phyloP scores from a whole-genome alignment of 495 filamentous ascomycete species.

The Arthonia radiata region DNA sequence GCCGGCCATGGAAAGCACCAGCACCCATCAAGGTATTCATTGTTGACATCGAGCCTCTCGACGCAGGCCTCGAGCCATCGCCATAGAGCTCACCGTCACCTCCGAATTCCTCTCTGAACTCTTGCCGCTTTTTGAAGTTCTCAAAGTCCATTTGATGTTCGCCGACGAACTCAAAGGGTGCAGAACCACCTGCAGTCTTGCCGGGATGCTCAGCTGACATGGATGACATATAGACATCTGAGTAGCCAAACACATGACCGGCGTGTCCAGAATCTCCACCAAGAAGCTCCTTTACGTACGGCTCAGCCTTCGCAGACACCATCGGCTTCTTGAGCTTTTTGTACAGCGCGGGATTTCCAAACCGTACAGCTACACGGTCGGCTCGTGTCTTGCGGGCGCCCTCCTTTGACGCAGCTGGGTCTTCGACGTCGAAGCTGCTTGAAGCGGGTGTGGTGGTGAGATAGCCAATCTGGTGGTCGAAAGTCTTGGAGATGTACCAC shows the following conservation, averaged over 20 bases:
- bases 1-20: constrained; percentile 1
- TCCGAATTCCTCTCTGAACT: constrained; percentile 72
- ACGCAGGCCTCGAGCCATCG: constrained; percentile 4
- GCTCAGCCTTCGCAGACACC: constrained; percentile 65
- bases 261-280: constrained; percentile 30
- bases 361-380: constrained; percentile 55
- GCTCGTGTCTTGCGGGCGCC: constrained; percentile 21
- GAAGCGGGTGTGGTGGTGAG: constrained; percentile 34
- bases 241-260: constrained; percentile 37
- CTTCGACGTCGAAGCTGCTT: too few relatives aligned
- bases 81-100: constrained; percentile 30
- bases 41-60: constrained; percentile 5
- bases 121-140: constrained; percentile 67
- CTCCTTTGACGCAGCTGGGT: constrained; percentile 24
- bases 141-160: constrained; percentile 82
- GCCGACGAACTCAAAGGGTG: constrained; percentile 61
- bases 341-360: constrained; percentile 79
- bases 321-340: constrained; percentile 79
- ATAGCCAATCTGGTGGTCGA: constrained; percentile 53
- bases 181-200: constrained; percentile 22
- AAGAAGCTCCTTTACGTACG: constrained; percentile 69
- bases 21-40: too few relatives aligned
- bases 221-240: constrained; percentile 47
- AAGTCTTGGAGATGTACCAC: constrained; percentile 48
- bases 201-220: constrained; percentile 61